These are phyloP conservation scores for Podosphaera xanthii DNA, from an alignment of 2,329 filamentous ascomycete genomes.

Conservation along the genomic window DNA sequence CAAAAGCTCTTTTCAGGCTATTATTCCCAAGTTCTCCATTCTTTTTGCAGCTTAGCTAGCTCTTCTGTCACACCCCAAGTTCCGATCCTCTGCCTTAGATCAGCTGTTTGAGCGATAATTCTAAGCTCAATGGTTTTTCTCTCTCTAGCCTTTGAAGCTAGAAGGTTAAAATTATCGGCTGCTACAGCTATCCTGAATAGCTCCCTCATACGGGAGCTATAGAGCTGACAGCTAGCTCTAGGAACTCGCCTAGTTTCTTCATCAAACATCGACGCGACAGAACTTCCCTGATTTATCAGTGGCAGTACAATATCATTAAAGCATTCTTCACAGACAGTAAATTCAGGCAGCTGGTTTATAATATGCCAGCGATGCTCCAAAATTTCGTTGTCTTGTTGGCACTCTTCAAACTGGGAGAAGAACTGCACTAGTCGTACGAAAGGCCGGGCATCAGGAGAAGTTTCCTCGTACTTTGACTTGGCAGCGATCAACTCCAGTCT, in stretches of 20 bases:
- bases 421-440: constrained; percentile 10
- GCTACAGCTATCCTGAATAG: constrained; percentile 46
- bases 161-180: constrained; percentile 40
- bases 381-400: constrained; percentile 21
- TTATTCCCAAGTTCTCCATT: constrained; percentile 30
- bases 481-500: constrained; percentile 34
- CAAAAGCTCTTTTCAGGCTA: not conserved
- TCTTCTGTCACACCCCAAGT: constrained; percentile 15
- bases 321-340: constrained; percentile 74
- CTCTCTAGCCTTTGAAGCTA: constrained; percentile 34
- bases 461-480: constrained; percentile 18
- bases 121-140: constrained; percentile 19
- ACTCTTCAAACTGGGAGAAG: constrained; percentile 10
- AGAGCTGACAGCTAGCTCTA: constrained; percentile 49
- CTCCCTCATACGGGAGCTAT: constrained; percentile 55
- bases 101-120: constrained; percentile 9
- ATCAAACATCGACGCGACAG: constrained; percentile 43
- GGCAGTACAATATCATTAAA: constrained; percentile 63
- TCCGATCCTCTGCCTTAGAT: constrained; percentile 6
- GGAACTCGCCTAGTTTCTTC: constrained; percentile 31
- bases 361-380: constrained; percentile 52
- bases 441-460: constrained; percentile 10
- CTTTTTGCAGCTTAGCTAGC: constrained; percentile 23
- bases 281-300: constrained; percentile 26
- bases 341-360: constrained; percentile 49